These are phyloP conservation scores for Tricholoma matsutake DNA, from an alignment of 768 basidiomycete species.

Conservation along the genomic window DNA sequence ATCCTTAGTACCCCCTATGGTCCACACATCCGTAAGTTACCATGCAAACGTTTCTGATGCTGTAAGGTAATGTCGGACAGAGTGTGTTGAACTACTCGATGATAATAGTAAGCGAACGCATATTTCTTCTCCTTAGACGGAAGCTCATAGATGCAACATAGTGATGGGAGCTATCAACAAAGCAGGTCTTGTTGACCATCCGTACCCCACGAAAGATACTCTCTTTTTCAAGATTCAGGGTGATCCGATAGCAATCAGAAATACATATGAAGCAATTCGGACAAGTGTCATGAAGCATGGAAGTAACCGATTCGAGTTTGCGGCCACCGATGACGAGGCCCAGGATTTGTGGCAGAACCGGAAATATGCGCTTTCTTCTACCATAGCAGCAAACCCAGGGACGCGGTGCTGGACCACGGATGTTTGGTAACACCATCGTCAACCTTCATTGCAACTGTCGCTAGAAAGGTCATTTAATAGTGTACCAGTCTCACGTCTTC, in stretches of 20 bases:
- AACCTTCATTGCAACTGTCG: background rate
- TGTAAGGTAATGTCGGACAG: constrained; percentile 30
- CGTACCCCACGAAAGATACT: constrained; percentile 71
- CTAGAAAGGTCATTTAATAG: constrained; percentile 25
- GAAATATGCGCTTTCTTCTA: constrained; percentile 79
- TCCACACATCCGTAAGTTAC: constrained; percentile 64
- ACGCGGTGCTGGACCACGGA: constrained; percentile 82
- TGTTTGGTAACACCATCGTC: constrained; percentile 60
- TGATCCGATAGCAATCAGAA: constrained; percentile 52
- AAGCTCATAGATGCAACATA: constrained; percentile 19
- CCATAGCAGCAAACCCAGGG: constrained; percentile 61
- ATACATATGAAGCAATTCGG: constrained; percentile 57
- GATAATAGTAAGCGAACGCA: constrained; percentile 49
- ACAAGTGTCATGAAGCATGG: constrained; percentile 65
- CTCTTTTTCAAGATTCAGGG: constrained; percentile 95
- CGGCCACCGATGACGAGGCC: constrained; percentile 71
- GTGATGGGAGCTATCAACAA: constrained; percentile 79
- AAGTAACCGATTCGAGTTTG: constrained; percentile 67
- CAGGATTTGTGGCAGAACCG: constrained; percentile 80
- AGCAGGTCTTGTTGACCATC: constrained; percentile 54
- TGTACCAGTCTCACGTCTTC: constrained; percentile 68
- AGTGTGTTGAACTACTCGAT: constrained; percentile 88
- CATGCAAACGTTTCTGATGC: background rate
- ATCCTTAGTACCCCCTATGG: constrained; percentile 69
- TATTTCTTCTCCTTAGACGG: background rate